These are phyloP conservation scores for Pseudopithomyces maydicus DNA, from an alignment of 2,329 filamentous ascomycete species.

Conservation along the genomic window DNA sequence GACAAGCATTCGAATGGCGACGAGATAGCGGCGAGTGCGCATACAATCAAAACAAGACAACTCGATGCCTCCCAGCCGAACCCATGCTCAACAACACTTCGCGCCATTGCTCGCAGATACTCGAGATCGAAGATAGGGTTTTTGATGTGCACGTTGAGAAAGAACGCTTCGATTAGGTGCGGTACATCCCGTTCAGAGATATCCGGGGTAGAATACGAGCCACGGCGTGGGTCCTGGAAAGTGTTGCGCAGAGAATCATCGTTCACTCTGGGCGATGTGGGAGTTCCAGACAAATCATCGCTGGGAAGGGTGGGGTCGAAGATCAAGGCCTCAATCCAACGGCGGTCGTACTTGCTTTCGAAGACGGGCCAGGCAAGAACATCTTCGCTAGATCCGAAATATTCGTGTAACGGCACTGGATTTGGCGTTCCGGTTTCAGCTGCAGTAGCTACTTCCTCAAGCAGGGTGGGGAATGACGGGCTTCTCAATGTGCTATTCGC, in stretches of 20 bases:
- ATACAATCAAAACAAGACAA: constrained; percentile 40
- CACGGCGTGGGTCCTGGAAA: constrained; percentile 1
- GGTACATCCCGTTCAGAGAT: constrained; percentile 35
- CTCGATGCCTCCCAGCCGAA: constrained; percentile 34
- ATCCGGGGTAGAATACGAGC: constrained; percentile 11
- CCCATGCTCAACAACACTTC: constrained; percentile 26
- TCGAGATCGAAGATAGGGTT: constrained; percentile 39
- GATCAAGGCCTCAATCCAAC: constrained; percentile 15
- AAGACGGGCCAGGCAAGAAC: constrained; percentile 40
- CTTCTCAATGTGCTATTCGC: neutral
- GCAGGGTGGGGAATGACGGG: neutral
- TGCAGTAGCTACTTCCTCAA: neutral
- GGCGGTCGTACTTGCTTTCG: constrained; percentile 21
- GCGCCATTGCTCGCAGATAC: constrained; percentile 26
- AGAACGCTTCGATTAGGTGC: constrained; percentile 31
- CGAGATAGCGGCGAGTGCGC: constrained; percentile 36
- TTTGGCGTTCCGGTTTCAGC: neutral
- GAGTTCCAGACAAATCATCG: neutral
- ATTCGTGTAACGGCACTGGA: constrained; percentile 1
- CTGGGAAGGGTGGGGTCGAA: constrained; percentile 13
- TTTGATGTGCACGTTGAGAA: constrained; percentile 41
- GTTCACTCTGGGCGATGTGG: neutral
- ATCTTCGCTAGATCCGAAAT: constrained; percentile 20
- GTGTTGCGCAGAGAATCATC: neutral
- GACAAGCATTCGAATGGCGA: constrained; percentile 16